Evolutionary conservation across 768 basidiomycete genomes (phyloP), one percentile per base, ranked within the genome.

Genomic region (Boletus pseudopeckii): DNA sequence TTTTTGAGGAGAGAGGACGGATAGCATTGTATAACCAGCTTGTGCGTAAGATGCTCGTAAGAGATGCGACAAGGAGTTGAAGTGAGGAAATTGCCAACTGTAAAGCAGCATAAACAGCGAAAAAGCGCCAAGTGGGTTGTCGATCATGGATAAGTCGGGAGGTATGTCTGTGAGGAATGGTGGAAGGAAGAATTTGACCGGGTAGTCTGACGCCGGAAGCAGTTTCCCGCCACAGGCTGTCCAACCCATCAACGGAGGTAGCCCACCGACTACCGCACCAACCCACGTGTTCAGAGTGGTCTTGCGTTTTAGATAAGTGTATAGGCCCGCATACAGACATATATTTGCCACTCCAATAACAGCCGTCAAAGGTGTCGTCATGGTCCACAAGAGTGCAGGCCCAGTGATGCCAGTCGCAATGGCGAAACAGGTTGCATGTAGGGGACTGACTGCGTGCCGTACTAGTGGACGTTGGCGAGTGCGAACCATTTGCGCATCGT

Each of bases 21-120:
- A 84, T 11, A 98, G 81, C 97, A 99, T 99, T 48, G 80, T 81
- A 68, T 95, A 99, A 17, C 95, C 95, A 18, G 88, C 92, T 66
- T 92, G 85, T 5, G 97, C 92, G 71, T 99, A 99, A 18, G 88
- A 88, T 10, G 80, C 83, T 36, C 95, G 84, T 9, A 95, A 80
- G 46, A 95, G 76, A 71, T 97, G 83, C 8, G 94, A 86, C n/a
- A 99, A 77, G 1, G 92, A 71, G 71, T 95, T 98, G 76, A 99
- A 98, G 70, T 99, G 96, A 34, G 96, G 95, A 74, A 98, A 98
- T 67, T 99, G 97, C 96, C 96, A 99, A 56, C 88, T 89, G 75
- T 86, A 99, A 9, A 97, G 80, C 44, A 98, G 71, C 72, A 86
- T 78, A 73, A 90, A 92, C 3, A 99, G 75, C 3, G 86, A 83